phyloP scores from a whole-genome alignment of 257 asterid genomes.

The Scutellaria minor region DNA sequence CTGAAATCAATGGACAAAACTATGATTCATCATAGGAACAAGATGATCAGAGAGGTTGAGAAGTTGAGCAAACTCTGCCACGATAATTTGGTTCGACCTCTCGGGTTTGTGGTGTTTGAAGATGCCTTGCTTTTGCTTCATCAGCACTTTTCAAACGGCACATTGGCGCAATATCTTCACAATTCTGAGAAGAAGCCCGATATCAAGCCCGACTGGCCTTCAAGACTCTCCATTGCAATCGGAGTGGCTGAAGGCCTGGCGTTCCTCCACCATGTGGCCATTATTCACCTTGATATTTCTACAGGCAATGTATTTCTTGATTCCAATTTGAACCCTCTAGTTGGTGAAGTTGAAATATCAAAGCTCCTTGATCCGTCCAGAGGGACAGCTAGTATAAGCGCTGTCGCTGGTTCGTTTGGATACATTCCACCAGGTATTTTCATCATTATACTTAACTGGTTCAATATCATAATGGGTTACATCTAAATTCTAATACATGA shows the following conservation, averaged over 20 bases:
- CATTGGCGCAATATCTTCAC: slow-evolving; percentile 76
- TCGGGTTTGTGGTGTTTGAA: slow-evolving; percentile 84
- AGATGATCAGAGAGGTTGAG: slow-evolving; percentile 93
- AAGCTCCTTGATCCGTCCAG: slow-evolving; percentile 93
- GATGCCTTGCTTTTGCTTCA: slow-evolving; percentile 77
- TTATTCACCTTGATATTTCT: slow-evolving; percentile 91
- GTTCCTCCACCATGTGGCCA: slow-evolving; percentile 82
- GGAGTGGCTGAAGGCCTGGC: slow-evolving; percentile 97
- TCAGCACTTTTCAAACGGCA: slow-evolving; percentile 66
- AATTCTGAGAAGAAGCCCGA: slow-evolving; percentile 52
- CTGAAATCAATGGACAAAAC: slow-evolving; percentile 84
- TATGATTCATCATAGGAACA: slow-evolving; percentile 67
- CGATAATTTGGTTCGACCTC: slow-evolving; percentile 74
- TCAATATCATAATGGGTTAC: neutral
- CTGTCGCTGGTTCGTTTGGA: slow-evolving; percentile 99
- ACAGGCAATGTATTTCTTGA: slow-evolving; percentile 83
- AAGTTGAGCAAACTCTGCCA: slow-evolving; percentile 82
- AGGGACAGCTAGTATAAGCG: slow-evolving; percentile 97
- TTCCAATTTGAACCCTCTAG: slow-evolving; percentile 68
- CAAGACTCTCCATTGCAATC: slow-evolving; percentile 77
- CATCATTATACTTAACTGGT: neutral
- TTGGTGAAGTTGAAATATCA: slow-evolving; percentile 91
- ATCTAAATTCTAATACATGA: neutral
- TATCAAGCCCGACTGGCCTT: slow-evolving; percentile 77
- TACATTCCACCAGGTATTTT: slow-evolving; percentile 95